A percentile compares a stretch with the other conserved stretches of the same genome.
These are phyloP conservation scores for Aegilops umbellulata DNA, from an alignment of 176 grass and related monocot species.

Conservation along the genomic window DNA sequence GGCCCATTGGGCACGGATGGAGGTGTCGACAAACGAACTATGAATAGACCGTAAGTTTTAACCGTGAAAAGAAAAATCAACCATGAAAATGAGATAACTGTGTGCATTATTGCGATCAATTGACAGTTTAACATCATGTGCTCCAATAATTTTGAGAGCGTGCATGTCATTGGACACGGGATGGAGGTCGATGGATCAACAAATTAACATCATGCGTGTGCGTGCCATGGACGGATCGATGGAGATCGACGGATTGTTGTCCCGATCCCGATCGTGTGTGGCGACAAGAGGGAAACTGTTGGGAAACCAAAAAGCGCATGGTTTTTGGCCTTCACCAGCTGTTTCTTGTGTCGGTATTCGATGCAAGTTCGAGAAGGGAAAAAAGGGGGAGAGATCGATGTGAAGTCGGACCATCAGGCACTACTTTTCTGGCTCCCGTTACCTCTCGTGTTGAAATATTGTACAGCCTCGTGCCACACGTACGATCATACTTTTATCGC, in stretches of 20 bases:
- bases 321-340: conserved; percentile 39
- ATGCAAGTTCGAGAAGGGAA: neutral
- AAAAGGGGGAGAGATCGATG: neutral
- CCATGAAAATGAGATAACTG: too few species aligned
- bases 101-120: too few species aligned
- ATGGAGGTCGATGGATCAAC: too few species aligned
- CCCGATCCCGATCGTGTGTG: conserved; percentile 20
- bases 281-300: conserved; percentile 34
- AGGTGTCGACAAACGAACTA: too few species aligned
- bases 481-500: conserved; percentile 32
- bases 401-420: conserved; percentile 27
- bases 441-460: conserved; percentile 24
- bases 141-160: too few species aligned
- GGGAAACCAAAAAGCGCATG: neutral
- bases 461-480: conserved; percentile 32
- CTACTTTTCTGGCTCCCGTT: neutral
- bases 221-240: neutral
- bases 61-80: too few species aligned
- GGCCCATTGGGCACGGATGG: too few species aligned
- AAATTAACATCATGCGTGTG: neutral
- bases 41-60: too few species aligned
- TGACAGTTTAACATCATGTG: too few species aligned
- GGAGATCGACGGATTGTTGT: conserved; percentile 36
- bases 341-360: conserved; percentile 15
- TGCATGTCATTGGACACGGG: too few species aligned